These are phyloP conservation scores for Helotiales sp. DNA, from an alignment of 2,329 filamentous ascomycete species.

Conservation along the genomic window DNA sequence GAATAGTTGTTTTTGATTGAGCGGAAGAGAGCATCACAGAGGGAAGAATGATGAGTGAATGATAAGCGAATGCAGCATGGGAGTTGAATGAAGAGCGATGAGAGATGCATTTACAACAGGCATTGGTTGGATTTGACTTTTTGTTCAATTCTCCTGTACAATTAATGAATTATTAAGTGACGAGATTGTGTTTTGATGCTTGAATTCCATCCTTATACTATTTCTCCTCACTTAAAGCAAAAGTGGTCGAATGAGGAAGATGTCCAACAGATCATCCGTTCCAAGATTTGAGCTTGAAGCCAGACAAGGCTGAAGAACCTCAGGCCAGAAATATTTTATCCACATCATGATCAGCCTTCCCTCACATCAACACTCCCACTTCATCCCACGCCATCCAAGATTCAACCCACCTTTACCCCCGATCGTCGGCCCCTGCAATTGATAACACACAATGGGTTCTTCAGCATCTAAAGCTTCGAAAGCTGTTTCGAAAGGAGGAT, in stretches of 20 bases:
- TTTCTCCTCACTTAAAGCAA: too few relatives aligned
- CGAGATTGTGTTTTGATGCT: background rate
- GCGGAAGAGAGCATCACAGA: background rate
- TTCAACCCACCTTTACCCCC: background rate
- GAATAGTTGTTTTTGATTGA: background rate
- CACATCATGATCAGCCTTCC: constrained; percentile 11
- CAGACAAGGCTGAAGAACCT: constrained; percentile 10
- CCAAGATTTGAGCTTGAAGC: too few relatives aligned
- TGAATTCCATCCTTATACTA: too few relatives aligned
- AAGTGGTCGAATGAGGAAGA: too few relatives aligned
- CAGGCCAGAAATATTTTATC: background rate
- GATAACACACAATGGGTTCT: constrained; percentile 33
- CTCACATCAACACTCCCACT: background rate
- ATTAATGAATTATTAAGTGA: background rate
- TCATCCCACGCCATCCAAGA: background rate
- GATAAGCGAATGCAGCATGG: background rate
- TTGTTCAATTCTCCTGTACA: constrained; percentile 9
- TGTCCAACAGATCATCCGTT: too few relatives aligned
- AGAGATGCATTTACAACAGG: background rate
- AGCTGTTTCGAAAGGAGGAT: constrained; percentile 30
- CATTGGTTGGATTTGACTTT: background rate
- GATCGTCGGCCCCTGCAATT: background rate
- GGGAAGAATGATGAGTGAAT: background rate
- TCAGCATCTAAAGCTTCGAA: constrained; percentile 38
- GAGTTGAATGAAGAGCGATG: too few relatives aligned